phyloP scores from a whole-genome alignment of 495 filamentous ascomycete genomes.

The Penicillium robsamsonii region DNA sequence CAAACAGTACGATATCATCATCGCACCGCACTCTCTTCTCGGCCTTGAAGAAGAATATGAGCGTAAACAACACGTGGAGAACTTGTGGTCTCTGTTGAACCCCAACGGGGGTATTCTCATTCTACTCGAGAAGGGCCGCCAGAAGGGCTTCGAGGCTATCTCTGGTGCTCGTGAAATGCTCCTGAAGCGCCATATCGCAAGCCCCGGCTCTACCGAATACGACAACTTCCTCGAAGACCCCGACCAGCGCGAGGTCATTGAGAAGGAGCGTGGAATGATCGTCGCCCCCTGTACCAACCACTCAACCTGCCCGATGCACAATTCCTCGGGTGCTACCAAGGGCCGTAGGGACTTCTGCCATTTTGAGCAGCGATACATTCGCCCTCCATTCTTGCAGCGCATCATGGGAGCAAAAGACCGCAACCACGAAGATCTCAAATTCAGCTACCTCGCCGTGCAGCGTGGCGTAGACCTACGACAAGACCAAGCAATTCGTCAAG shows the following conservation, averaged over 20 bases:
- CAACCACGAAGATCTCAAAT: constrained; percentile 89
- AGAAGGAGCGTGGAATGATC: constrained; percentile 82
- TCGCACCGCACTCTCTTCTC: constrained; percentile 81
- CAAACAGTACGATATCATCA: constrained; percentile 85
- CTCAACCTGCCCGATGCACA: constrained; percentile 82
- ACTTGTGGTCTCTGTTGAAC: constrained; percentile 82
- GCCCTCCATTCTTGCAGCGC: constrained; percentile 77
- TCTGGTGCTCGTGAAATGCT: constrained; percentile 77
- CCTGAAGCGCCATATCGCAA: constrained; percentile 70
- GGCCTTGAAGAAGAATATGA: constrained; percentile 66
- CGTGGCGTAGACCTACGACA: constrained; percentile 62
- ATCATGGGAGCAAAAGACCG: constrained; percentile 65
- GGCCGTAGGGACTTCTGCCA: constrained; percentile 88
- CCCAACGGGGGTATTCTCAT: constrained; percentile 85
- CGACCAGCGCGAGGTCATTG: constrained; percentile 31
- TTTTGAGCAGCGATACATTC: constrained; percentile 84
- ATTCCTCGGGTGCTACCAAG: constrained; percentile 58
- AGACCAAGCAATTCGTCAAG: constrained; percentile 39
- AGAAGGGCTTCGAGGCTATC: constrained; percentile 88
- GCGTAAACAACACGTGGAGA: constrained; percentile 74
- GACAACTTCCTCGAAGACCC: constrained; percentile 40
- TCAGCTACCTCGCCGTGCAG: constrained; percentile 85
- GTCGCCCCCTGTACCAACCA: constrained; percentile 96
- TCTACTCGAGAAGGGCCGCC: constrained; percentile 86
- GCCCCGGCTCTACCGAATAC: constrained; percentile 54